Evolutionary conservation across 352 stramenopile species (phyloP), one percentile per base, ranked within the genome.

Genomic region (Sclerospora graminicola): DNA sequence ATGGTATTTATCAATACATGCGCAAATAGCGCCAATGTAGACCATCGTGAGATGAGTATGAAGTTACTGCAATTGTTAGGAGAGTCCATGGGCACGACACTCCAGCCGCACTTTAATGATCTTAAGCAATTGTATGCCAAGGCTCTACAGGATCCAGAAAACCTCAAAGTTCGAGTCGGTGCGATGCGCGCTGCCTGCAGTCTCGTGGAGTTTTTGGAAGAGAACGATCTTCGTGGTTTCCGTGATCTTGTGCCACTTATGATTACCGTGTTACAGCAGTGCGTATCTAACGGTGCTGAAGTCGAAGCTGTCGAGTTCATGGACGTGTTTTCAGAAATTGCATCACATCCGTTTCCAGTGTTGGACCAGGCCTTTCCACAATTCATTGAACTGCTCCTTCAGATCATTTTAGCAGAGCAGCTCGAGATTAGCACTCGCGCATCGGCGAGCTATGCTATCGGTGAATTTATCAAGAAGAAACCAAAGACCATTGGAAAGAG

Each of bases 1-100:
- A 95, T 97, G 59, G 66, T 89, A 36, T 97, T 97, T 59, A 95
- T 98, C 47, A 93, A 91, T 43, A 82, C 72, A 30, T 89, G 85
- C 33, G 80, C 88, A 13, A 63, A 60, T 23, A 90, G 84, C 61
- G 56, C 72, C 43, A 82, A 73, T 28, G 79, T 84, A 37, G 72
- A 82, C 61, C 77, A 86, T 83, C 87, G 57, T 50, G 91, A 97
- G 64, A 80, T 97, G 51, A 79, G 70, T 41, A 97, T 97, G 79
- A 85, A 95, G 63, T 60, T 98, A 27, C 69, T 98, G 48, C 69
- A 89, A 55, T 79, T 97, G 60, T 82, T 98, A 53, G 92, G 86
- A 14, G 89, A 97, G 45, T 88, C 83, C 24, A 92, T 98, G 64
- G 90, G 83, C 42, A 85, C 74, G 28, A 59, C 76, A 33, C 65